A percentile compares a stretch with the other conserved stretches of the same genome.
These are phyloP conservation scores for Tulasnella sp. DNA, from an alignment of 768 basidiomycete species.

Conservation along the genomic window DNA sequence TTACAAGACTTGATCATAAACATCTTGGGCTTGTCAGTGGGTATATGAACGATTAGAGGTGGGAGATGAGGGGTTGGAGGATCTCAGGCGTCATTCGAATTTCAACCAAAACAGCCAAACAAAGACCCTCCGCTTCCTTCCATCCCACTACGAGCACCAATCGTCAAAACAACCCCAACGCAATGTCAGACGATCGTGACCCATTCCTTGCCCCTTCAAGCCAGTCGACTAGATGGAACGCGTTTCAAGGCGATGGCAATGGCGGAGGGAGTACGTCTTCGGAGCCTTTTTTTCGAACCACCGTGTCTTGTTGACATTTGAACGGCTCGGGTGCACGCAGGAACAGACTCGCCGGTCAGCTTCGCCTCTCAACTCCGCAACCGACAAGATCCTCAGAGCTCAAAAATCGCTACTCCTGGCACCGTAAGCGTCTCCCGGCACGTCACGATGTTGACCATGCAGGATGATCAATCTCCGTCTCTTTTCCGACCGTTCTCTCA, in stretches of 20 bases:
- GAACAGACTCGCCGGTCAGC: neutral
- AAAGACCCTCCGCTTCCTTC: neutral
- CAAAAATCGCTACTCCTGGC: neutral
- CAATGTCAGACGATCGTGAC: neutral
- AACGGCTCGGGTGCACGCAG: neutral
- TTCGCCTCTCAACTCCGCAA: constrained; percentile 16
- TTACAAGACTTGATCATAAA: constrained; percentile 37
- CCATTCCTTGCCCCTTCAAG: neutral
- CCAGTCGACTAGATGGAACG: neutral
- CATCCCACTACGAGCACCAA: constrained; percentile 10
- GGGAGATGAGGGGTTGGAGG: neutral
- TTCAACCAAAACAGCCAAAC: constrained; percentile 6
- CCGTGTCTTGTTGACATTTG: neutral
- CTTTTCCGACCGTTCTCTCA: constrained; percentile 30
- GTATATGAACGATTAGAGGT: neutral
- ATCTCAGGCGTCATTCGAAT: constrained; percentile 11
- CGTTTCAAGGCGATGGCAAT: neutral
- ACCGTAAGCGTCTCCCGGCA: neutral
- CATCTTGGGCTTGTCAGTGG: constrained; percentile 27
- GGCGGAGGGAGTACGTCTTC: neutral
- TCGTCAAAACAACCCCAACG: neutral
- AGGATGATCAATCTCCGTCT: constrained; percentile 27
- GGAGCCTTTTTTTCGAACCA: neutral
- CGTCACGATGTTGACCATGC: constrained; percentile 34
- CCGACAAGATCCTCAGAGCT: constrained; percentile 13